A percentile compares a stretch with the other conserved stretches of the same genome.
Conservation (phyloP, 164 flowering plant genomes). For the Dillenia suffruticosa region DNA sequence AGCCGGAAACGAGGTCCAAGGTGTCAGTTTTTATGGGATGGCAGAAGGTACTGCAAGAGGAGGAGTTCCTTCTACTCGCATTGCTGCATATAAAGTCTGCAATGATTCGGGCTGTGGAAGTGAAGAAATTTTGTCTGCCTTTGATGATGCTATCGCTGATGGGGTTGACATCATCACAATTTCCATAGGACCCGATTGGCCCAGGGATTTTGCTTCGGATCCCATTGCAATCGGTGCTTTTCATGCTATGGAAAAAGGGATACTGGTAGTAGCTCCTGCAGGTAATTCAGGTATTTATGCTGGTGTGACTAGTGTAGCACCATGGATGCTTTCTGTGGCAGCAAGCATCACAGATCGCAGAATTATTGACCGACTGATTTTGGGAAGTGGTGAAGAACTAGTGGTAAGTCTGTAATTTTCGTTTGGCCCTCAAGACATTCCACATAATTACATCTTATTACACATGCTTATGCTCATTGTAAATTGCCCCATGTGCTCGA, state of each 20-base stretch:
- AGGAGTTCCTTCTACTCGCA: slow-evolving; percentile 33
- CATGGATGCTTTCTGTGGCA: slow-evolving; percentile 32
- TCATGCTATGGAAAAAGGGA: slow-evolving; percentile 32
- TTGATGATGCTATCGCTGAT: slow-evolving; percentile 39
- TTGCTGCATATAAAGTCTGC: slow-evolving; percentile 31
- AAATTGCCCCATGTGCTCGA: too few species aligned
- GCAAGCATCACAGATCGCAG: slow-evolving; percentile 29
- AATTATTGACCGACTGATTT: slow-evolving; percentile 15
- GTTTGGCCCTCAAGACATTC: background rate
- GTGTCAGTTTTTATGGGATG: slow-evolving; percentile 24
- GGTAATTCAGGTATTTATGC: too few species aligned
- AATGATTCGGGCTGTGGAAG: background rate
- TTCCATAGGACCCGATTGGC: slow-evolving; percentile 6
- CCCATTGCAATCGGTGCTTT: slow-evolving; percentile 25
- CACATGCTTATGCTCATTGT: too few species aligned
- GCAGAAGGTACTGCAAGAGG: slow-evolving; percentile 35
- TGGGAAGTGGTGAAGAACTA: slow-evolving; percentile 21
- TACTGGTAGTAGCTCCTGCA: slow-evolving; percentile 13
- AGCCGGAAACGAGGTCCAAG: slow-evolving; percentile 24
- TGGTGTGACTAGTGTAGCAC: slow-evolving; percentile 16
- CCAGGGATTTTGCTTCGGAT: background rate
- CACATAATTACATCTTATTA: background rate
- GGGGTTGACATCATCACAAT: slow-evolving; percentile 32
- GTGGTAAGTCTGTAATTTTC: slow-evolving; percentile 10
- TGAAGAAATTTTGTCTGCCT: slow-evolving; percentile 21